A percentile compares a stretch with the other conserved stretches of the same genome.
Conservation (phyloP, 805 yeast species). For the Komagataella kurtzmanii region DNA sequence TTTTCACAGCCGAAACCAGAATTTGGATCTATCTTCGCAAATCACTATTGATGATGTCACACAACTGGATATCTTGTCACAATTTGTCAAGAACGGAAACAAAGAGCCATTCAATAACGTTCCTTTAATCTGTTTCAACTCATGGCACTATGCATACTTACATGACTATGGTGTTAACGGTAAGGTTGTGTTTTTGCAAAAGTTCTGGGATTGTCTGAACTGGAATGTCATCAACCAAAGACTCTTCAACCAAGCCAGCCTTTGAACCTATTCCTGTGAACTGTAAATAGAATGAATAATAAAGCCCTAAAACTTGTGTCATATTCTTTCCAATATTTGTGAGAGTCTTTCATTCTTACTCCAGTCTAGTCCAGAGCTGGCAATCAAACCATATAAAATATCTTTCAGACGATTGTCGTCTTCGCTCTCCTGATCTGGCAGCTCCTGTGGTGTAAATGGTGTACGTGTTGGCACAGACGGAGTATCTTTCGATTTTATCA, state of each 20-base stretch:
- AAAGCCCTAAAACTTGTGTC: neutral
- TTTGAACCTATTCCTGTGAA: neutral
- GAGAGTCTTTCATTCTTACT: neutral
- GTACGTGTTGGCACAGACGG: neutral
- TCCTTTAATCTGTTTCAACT: slow-evolving; percentile 65
- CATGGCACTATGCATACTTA: slow-evolving; percentile 86
- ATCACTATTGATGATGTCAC: slow-evolving; percentile 41
- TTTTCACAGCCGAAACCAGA: slow-evolving; percentile 54
- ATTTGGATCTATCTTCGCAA: slow-evolving; percentile 65
- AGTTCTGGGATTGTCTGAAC: slow-evolving; percentile 66
- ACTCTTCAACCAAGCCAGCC: slow-evolving; percentile 10
- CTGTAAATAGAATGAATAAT: neutral
- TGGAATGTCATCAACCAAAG: slow-evolving; percentile 63
- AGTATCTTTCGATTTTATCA: neutral
- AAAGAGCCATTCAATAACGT: slow-evolving; percentile 40
- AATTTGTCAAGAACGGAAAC: slow-evolving; percentile 24
- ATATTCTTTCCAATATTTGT: neutral
- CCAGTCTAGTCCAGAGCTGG: neutral
- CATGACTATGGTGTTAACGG: slow-evolving; percentile 76
- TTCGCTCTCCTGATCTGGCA: neutral
- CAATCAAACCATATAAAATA: neutral
- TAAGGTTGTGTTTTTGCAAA: slow-evolving; percentile 58
- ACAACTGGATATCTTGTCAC: slow-evolving; percentile 26
- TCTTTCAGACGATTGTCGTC: neutral
- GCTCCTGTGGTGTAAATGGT: neutral